These are phyloP conservation scores for Hyphodiscus sp. DNA, from an alignment of 2,329 filamentous ascomycete genomes.

Conservation along the genomic window DNA sequence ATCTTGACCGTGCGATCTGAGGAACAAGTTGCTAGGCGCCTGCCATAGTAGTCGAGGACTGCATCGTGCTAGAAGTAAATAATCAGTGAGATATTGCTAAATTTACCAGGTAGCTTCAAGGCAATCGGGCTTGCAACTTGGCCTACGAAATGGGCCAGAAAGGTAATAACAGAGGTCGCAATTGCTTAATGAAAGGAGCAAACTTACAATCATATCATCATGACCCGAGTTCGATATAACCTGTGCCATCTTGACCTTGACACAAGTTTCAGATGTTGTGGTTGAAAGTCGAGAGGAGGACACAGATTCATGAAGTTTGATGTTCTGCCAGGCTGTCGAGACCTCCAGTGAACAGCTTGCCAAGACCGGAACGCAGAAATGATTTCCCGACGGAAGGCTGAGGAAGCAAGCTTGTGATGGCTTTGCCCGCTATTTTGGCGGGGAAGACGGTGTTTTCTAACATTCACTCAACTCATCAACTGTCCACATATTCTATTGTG, in stretches of 20 bases:
- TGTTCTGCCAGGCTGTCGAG: slow-evolving; percentile 12
- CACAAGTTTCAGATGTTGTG: slow-evolving; percentile 6
- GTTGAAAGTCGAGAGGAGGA: slow-evolving; percentile 6
- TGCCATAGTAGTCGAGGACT: slow-evolving; percentile 96
- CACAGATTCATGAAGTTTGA: slow-evolving; percentile 1
- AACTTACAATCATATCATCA: slow-evolving; percentile 96
- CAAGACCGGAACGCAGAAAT: neutral
- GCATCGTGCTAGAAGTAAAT: slow-evolving; percentile 70
- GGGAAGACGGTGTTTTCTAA: neutral
- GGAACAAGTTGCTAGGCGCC: slow-evolving; percentile 91
- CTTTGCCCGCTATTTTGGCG: neutral
- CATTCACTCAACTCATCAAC: neutral
- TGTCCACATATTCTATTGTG: slow-evolving; percentile 1
- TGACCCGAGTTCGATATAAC: slow-evolving; percentile 82
- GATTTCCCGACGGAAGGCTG: neutral
- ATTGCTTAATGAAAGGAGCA: neutral
- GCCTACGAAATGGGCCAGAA: neutral
- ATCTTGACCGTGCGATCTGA: slow-evolving; percentile 99
- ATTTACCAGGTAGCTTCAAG: neutral
- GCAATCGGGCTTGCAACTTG: neutral
- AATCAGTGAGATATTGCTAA: neutral
- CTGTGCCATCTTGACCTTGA: slow-evolving; percentile 50
- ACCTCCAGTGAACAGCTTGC: neutral
- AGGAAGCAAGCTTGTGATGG: neutral
- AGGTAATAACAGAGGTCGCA: neutral